Percentiles rank a stretch among this genome's conserved stretches.
phyloP scores from a whole-genome alignment of 2,329 filamentous ascomycete genomes.

The Neonectria hederae region DNA sequence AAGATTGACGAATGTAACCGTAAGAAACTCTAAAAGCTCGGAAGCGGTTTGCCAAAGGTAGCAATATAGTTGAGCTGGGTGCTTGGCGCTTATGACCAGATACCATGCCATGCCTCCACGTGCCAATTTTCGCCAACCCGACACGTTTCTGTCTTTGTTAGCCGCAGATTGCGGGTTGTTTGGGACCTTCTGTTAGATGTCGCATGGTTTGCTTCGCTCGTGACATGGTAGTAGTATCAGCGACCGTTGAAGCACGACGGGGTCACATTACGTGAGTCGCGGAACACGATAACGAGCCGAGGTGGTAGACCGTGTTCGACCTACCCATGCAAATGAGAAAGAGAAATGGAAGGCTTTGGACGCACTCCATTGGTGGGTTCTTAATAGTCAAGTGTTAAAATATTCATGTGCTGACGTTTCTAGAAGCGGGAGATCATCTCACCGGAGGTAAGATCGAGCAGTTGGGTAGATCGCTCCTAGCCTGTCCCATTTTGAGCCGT shows the following conservation, averaged over 20 bases:
- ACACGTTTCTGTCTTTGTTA: background rate
- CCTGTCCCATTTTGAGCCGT: no score
- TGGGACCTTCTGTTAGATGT: background rate
- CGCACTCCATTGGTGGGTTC: background rate
- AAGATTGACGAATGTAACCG: background rate
- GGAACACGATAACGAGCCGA: background rate
- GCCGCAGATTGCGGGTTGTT: background rate
- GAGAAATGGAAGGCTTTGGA: background rate
- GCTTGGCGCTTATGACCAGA: background rate
- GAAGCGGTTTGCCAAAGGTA: background rate
- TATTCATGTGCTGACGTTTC: background rate
- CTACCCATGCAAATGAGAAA: background rate
- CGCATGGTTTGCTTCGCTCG: background rate
- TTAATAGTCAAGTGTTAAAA: background rate
- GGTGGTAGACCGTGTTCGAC: background rate
- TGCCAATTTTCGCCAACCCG: background rate
- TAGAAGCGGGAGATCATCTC: background rate
- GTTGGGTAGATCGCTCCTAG: background rate
- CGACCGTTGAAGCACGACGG: background rate
- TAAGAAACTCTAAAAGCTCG: background rate
- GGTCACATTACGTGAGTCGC: background rate
- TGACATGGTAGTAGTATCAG: background rate
- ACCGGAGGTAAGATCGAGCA: background rate
- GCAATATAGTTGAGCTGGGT: background rate
- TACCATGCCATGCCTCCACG: background rate